Evolutionary conservation across 2,329 filamentous ascomycete species (phyloP).

Genomic region (Trichoderma sp.): DNA sequence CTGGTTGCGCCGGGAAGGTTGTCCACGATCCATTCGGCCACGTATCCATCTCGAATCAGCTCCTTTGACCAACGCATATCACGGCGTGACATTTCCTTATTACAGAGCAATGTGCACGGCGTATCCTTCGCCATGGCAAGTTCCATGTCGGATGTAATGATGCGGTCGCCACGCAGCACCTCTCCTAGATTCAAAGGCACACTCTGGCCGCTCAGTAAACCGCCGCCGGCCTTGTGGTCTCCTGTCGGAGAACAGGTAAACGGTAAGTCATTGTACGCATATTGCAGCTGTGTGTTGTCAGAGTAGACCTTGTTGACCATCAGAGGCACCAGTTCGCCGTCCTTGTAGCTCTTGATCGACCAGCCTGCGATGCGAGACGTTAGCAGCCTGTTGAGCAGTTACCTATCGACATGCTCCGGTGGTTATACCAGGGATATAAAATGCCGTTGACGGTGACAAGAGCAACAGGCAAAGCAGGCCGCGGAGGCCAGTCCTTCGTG

Average conservation of each 20-base stretch:
- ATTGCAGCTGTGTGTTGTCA: conserved; percentile 86
- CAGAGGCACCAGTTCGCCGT: conserved; percentile 77
- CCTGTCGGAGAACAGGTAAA: conserved; percentile 83
- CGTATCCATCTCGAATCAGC: conserved; percentile 75
- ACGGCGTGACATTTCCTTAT: conserved; percentile 61
- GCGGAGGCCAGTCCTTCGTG: conserved; percentile 38
- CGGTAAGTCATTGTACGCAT: conserved; percentile 85
- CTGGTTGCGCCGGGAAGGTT: conserved; percentile 87
- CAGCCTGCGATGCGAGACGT: conserved; percentile 55
- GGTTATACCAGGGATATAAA: conserved; percentile 79
- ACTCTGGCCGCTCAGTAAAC: conserved; percentile 73
- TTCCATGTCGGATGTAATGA: conserved; percentile 81
- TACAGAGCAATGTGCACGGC: conserved; percentile 73
- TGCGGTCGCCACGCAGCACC: conserved; percentile 82
- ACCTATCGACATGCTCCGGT: conserved; percentile 13
- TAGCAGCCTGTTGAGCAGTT: not conserved
- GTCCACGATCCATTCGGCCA: conserved; percentile 93
- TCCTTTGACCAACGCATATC: conserved; percentile 69
- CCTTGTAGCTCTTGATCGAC: conserved; percentile 77
- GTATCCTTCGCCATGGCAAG: conserved; percentile 75
- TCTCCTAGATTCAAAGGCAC: conserved; percentile 84
- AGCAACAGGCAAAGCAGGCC: conserved; percentile 47
- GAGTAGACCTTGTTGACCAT: conserved; percentile 92
- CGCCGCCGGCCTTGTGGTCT: conserved; percentile 62
- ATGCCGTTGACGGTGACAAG: conserved; percentile 53